Base-by-base conservation (phyloP, 441 rosid species). In the Erodium texanum region DNA sequence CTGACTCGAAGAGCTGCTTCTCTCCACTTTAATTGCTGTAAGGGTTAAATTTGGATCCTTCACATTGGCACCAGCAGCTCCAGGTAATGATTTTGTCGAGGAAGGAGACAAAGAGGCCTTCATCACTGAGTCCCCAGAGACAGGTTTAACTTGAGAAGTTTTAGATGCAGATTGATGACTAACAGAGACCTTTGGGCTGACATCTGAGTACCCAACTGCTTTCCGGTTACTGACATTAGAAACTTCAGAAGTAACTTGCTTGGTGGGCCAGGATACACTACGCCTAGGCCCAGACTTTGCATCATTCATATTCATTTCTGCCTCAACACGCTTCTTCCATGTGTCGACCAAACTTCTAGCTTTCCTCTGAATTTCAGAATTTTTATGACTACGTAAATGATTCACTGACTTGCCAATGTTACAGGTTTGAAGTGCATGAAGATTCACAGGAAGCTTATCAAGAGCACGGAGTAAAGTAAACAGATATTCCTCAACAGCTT, bases 311-410 rank as follows among this genome's bases (percentile, higher is more conserved):
- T 66, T 75, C 98, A 92, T 92, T 78, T 94, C 99, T 71, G 89
- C 95, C 79, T 88, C 98, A 19, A 94, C 99, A 32, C 96, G 92
- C 77, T 85, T 92, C 82, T 94, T 94, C 99, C 99, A 94, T 24
- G 92, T 90, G 79, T 94, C 99, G 71, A 94, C 99, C 56, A 94
- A 80, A 71, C 88, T 86, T 77, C 97, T 84, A 9, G 97, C 97
- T 76, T 94, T 94, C 82, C 80, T 94, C 83, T 88, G 98, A 72
- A 94, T 90, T 66, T 94, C 98, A 52, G 82, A 71, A 68, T 86
- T 90, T 78, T 86, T 92, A 74, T 88, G 96, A 7, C 88, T 63
- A 12, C 99, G 87, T 71, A 94, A 73, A 81, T 87, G 89, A 79
- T 94, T 92, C 74, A 94, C 99, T n/a, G 98, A 92, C 81, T 89